Conservation (phyloP, 2,329 filamentous ascomycete species). For the Tolypocladium guangdongense region DNA sequence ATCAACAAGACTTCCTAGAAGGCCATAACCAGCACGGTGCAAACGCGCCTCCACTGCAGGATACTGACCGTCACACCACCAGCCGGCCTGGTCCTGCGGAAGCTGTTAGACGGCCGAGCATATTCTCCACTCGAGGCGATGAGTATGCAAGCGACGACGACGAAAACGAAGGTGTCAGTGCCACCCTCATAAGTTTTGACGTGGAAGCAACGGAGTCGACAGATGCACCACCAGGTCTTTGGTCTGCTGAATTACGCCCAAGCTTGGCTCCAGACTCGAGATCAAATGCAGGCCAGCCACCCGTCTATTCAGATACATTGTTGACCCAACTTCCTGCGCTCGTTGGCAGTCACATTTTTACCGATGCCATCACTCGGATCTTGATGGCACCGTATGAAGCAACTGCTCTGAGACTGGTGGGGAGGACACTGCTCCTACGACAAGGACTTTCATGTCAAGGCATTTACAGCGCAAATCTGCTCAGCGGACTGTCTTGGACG, state of each 20-base stretch:
- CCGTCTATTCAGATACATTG: conserved; percentile 34
- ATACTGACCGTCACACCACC: conserved; percentile 18
- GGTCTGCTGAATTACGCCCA: conserved; percentile 48
- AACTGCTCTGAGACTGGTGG: conserved; percentile 31
- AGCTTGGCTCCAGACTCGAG: conserved; percentile 26
- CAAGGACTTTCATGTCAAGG: conserved; percentile 25
- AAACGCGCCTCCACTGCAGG: conserved; percentile 11
- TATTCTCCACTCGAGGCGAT: conserved; percentile 35
- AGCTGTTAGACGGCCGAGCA: conserved; percentile 31
- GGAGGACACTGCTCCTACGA: conserved; percentile 27
- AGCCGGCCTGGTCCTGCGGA: conserved; percentile 17
- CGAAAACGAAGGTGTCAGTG: conserved; percentile 41
- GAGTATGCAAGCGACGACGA: conserved; percentile 47
- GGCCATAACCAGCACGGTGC: neutral
- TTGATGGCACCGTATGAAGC: conserved; percentile 36
- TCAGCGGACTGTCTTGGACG: conserved; percentile 27
- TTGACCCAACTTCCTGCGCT: conserved; percentile 41
- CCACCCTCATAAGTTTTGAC: conserved; percentile 50
- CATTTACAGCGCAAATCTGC: conserved; percentile 26
- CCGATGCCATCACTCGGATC: conserved; percentile 30
- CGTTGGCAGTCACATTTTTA: conserved; percentile 34
- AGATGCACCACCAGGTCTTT: conserved; percentile 39
- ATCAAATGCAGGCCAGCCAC: conserved; percentile 11
- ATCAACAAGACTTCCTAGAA: neutral
- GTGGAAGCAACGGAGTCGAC: conserved; percentile 45